Conservation (phyloP, 352 stramenopile species). For the Phytophthora pinifolia region DNA sequence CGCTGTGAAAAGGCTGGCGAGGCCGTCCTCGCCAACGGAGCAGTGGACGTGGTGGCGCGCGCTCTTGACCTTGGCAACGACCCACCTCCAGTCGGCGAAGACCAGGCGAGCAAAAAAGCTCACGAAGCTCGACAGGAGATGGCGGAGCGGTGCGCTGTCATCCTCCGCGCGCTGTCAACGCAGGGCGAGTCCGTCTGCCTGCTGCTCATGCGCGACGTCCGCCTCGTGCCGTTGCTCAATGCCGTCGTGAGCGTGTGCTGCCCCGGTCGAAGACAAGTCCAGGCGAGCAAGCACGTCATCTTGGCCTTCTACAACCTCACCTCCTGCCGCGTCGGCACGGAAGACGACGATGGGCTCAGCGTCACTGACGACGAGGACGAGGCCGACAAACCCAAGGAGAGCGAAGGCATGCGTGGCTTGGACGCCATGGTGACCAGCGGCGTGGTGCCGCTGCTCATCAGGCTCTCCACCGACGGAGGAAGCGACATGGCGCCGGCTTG, state of each 20-base stretch:
- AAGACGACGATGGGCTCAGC: conserved; percentile 8
- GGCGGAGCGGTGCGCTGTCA: conserved; percentile 64
- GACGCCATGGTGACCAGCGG: conserved; percentile 52
- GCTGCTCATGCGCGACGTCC: conserved; percentile 48
- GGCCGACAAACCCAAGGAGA: conserved; percentile 4
- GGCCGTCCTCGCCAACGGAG: conserved; percentile 56
- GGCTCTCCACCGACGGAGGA: conserved; percentile 45
- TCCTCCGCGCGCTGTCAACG: conserved; percentile 68
- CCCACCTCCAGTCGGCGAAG: neutral
- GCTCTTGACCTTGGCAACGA: conserved; percentile 28
- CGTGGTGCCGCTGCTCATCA: conserved; percentile 66
- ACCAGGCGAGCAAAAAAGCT: conserved; percentile 18
- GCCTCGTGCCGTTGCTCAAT: conserved; percentile 52
- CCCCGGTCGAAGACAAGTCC: conserved; percentile 40
- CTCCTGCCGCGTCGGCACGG: conserved; percentile 34
- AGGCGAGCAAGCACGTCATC: conserved; percentile 54
- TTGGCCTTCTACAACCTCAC: conserved; percentile 79
- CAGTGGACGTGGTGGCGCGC: conserved; percentile 55
- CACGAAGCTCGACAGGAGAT: conserved; percentile 43
- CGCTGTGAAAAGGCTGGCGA: conserved; percentile 44
- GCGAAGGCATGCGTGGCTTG: conserved; percentile 34
- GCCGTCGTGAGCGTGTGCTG: conserved; percentile 38
- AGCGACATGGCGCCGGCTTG: conserved; percentile 68
- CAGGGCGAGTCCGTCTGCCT: conserved; percentile 42
- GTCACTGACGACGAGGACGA: neutral